Percentiles rank a stretch among this genome's conserved stretches.
These are phyloP conservation scores for Desmodesmus armatus DNA, from an alignment of 139 green algal genomes.

Conservation along the genomic window DNA sequence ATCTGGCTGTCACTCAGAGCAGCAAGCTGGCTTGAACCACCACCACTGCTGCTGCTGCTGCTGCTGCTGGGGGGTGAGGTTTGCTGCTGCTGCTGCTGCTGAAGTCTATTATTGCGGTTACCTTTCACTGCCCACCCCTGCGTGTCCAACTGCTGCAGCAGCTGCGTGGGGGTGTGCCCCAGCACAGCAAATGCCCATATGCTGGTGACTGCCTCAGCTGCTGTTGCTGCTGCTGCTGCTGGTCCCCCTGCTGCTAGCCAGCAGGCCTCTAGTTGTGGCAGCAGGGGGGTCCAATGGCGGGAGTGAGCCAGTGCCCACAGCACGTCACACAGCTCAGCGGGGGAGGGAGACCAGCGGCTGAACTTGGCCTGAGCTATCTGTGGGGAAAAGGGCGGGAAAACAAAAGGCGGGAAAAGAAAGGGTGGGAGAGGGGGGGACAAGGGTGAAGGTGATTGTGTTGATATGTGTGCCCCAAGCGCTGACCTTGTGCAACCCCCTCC, in stretches of 20 bases:
- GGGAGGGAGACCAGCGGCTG: constrained; percentile 32
- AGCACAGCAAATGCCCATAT: constrained; percentile 62
- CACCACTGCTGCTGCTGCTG: neutral
- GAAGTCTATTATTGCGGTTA: neutral
- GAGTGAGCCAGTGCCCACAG: constrained; percentile 57
- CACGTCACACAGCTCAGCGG: constrained; percentile 38
- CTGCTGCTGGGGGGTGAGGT: neutral
- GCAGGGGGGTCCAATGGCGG: constrained; percentile 49
- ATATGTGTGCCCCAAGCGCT: too few species aligned
- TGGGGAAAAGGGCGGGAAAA: too few species aligned
- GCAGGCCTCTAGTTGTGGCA: constrained; percentile 50
- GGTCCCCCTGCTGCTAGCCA: constrained; percentile 1
- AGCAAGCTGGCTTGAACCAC: neutral
- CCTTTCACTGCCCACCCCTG: constrained; percentile 15
- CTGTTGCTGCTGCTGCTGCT: neutral
- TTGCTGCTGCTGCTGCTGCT: neutral
- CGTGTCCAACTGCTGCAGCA: constrained; percentile 44
- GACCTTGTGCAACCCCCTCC: too few species aligned
- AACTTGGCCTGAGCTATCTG: too few species aligned
- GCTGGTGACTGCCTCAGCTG: neutral
- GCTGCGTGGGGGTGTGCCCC: constrained; percentile 29
- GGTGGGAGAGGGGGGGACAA: too few species aligned
- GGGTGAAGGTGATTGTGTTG: too few species aligned
- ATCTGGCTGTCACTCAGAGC: constrained; percentile 43
- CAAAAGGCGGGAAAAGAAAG: too few species aligned